A percentile compares a stretch with the other conserved stretches of the same genome.
Conservation (phyloP, 345 rosid species). For the Gynandropsis gynandra region DNA sequence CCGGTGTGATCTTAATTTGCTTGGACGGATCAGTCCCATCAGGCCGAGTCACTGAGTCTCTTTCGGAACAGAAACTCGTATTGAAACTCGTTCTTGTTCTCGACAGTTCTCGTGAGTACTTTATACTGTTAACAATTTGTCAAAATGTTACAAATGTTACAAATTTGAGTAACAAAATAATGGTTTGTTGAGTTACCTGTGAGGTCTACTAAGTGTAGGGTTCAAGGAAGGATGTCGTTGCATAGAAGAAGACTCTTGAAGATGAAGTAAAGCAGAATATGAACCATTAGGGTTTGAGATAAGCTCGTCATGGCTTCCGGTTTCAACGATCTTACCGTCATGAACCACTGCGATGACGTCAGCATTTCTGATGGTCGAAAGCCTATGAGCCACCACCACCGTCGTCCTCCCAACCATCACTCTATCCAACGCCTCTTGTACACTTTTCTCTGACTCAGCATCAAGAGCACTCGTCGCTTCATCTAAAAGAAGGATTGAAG, state of each 20-base stretch:
- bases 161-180: no score
- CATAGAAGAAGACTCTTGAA: slow-evolving; percentile 65
- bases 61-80: slow-evolving; percentile 74
- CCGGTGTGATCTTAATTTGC: slow-evolving; percentile 38
- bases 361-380: slow-evolving; percentile 84
- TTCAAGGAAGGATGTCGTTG: slow-evolving; percentile 57
- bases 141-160: not conserved
- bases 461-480: slow-evolving; percentile 97
- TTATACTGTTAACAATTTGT: slow-evolving; percentile 32
- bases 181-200: no score
- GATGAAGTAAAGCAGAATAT: slow-evolving; percentile 67
- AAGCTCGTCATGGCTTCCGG: slow-evolving; percentile 85
- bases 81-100: slow-evolving; percentile 56
- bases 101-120: slow-evolving; percentile 61
- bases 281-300: slow-evolving; percentile 53
- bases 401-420: slow-evolving; percentile 96
- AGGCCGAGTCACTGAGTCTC: slow-evolving; percentile 46
- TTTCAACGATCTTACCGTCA: slow-evolving; percentile 74
- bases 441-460: slow-evolving; percentile 91
- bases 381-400: slow-evolving; percentile 81
- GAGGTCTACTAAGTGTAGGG: slow-evolving; percentile 46
- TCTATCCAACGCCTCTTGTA: slow-evolving; percentile 89
- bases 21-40: slow-evolving; percentile 40
- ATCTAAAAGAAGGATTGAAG: slow-evolving; percentile 77
- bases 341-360: slow-evolving; percentile 80